Conservation (phyloP, 1,139 yeast species). For the Candida anutae region DNA sequence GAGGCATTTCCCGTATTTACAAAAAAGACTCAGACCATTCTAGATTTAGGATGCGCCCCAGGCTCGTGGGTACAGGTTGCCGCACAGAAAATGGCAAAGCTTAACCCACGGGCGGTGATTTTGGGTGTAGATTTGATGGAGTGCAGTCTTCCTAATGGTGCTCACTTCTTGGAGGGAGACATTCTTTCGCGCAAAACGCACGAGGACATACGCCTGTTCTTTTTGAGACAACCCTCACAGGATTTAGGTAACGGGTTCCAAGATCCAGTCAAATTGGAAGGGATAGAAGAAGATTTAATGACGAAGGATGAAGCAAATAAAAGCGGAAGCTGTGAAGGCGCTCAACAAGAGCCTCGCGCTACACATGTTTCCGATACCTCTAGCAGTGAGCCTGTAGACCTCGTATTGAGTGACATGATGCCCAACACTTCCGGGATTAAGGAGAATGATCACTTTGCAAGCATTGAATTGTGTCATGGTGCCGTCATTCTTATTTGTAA, state of each 20-base stretch:
- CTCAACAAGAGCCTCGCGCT: no score
- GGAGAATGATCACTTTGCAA: conserved; percentile 36
- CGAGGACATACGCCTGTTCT: conserved; percentile 15
- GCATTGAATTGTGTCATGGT: conserved; percentile 39
- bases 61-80: conserved; percentile 46
- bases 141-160: conserved; percentile 34
- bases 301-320: conserved; percentile 1
- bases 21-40: conserved; percentile 44
- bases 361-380: conserved; percentile 1
- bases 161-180: conserved; percentile 35
- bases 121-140: conserved; percentile 37
- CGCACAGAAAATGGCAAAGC: conserved; percentile 15
- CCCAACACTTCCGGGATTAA: conserved; percentile 38
- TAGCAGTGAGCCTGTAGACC: conserved; percentile 15
- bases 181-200: conserved; percentile 30
- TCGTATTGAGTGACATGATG: conserved; percentile 43
- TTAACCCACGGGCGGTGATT: conserved; percentile 12
- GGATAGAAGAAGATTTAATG: no score
- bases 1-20: conserved; percentile 52
- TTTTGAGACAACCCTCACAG: no score
- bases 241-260: no score
- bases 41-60: conserved; percentile 60
- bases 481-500: conserved; percentile 23
- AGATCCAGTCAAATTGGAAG: neutral
- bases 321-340: no score